phyloP scores from a whole-genome alignment of 805 yeast species.

The Sugiyamaella boreocaroliniensis region DNA sequence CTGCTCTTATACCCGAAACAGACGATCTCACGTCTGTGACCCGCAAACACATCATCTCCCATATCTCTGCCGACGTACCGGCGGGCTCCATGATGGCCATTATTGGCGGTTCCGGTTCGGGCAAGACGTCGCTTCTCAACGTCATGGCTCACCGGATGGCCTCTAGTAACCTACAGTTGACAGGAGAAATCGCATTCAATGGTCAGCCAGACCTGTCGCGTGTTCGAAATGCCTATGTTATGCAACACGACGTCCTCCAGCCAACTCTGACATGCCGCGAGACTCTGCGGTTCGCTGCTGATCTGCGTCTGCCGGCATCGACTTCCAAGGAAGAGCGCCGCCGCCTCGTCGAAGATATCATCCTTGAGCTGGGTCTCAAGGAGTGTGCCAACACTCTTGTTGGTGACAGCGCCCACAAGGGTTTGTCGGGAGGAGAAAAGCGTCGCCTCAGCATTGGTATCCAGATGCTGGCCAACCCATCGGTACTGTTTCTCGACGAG shows the following conservation, averaged over 20 bases:
- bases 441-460: constrained; percentile 71
- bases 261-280: constrained; percentile 71
- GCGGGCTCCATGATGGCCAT: constrained; percentile 64
- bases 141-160: constrained; percentile 32
- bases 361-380: constrained; percentile 57
- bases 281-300: constrained; percentile 64
- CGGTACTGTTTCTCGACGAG: constrained; percentile 72
- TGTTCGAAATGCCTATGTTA: constrained; percentile 52
- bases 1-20: neutral
- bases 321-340: constrained; percentile 40
- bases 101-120: constrained; percentile 84
- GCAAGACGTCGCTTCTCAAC: constrained; percentile 75
- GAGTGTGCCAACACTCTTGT: constrained; percentile 57
- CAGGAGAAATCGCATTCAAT: constrained; percentile 27
- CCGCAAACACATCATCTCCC: constrained; percentile 5
- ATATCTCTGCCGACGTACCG: constrained; percentile 8
- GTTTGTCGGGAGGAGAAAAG: constrained; percentile 80
- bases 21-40: neutral
- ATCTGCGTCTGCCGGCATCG: constrained; percentile 50
- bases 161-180: constrained; percentile 18
- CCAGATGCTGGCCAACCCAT: constrained; percentile 70
- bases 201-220: constrained; percentile 23
- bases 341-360: constrained; percentile 50
- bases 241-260: constrained; percentile 67
- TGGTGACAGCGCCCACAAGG: constrained; percentile 47